A percentile compares a stretch with the other conserved stretches of the same genome.
These are phyloP conservation scores for Entrophospora sp. DNA, from an alignment of 192 early-diverging fungal species.

Conservation along the genomic window DNA sequence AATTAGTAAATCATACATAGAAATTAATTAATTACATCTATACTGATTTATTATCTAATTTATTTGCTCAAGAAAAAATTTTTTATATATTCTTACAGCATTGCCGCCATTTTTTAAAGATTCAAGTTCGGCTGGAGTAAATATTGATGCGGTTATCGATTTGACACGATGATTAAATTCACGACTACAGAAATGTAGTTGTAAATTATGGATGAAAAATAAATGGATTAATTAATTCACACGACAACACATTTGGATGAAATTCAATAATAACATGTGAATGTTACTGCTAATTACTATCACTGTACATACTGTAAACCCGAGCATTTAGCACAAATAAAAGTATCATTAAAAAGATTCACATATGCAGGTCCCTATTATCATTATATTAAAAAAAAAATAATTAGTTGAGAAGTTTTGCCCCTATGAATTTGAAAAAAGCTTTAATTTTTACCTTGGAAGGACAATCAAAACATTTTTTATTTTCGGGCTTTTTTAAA, in stretches of 20 bases:
- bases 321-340: constrained; percentile 48
- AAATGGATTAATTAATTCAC: no score
- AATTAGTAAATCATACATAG: not conserved
- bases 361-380: constrained; percentile 51
- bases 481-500: constrained; percentile 39
- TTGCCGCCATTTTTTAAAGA: constrained; percentile 43
- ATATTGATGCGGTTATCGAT: constrained; percentile 47
- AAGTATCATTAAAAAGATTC: constrained; percentile 42
- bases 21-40: not conserved
- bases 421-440: not conserved
- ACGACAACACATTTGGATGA: no score
- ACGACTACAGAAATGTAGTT: constrained; percentile 35
- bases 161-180: constrained; percentile 54
- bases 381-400: no score
- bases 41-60: no score
- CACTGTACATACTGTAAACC: no score
- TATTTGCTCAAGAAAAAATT: no score
- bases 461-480: constrained; percentile 47
- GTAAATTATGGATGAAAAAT: no score
- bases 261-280: no score
- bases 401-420: no score
- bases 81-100: constrained; percentile 25
- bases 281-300: no score
- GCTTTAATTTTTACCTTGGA: constrained; percentile 28
- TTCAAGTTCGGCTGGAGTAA: constrained; percentile 39